Percentiles rank a stretch among this genome's conserved stretches.
Evolutionary conservation across 2,329 filamentous ascomycete species (phyloP).

Genomic region (Fusarium nelsonii): DNA sequence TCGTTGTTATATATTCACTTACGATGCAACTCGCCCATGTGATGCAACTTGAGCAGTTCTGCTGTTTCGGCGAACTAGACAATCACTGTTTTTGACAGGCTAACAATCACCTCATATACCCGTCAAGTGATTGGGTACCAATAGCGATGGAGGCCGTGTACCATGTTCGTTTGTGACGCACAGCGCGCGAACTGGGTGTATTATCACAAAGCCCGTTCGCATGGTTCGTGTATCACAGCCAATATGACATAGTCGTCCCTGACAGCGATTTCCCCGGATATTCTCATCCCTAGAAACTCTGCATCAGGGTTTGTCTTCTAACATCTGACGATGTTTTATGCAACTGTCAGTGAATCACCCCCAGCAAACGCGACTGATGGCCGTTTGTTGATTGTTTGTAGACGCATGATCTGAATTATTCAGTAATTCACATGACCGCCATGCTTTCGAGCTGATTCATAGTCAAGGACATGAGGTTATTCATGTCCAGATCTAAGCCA

Average conservation of each 20-base stretch:
- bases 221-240: constrained; percentile 18
- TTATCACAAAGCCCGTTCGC: constrained; percentile 6
- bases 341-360: constrained; percentile 37
- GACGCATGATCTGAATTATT: constrained; percentile 19
- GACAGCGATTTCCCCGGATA: not conserved
- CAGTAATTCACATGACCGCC: not conserved
- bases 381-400: not conserved
- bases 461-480: constrained; percentile 3
- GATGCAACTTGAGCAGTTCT: constrained; percentile 8
- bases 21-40: constrained; percentile 2
- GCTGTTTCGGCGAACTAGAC: constrained; percentile 10
- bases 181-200: constrained; percentile 7
- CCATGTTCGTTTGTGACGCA: constrained; percentile 31
- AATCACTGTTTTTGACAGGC: constrained; percentile 20
- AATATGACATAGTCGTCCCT: constrained; percentile 17
- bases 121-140: constrained; percentile 35
- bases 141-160: constrained; percentile 6
- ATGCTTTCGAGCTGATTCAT: constrained; percentile 30
- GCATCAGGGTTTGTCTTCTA: not conserved
- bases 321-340: constrained; percentile 12
- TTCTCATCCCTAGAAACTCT: constrained; percentile 11
- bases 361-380: not conserved
- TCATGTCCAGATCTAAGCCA: constrained; percentile 10
- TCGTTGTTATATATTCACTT: not conserved
- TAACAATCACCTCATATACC: not conserved